Percentiles rank a stretch among this genome's conserved stretches.
These are phyloP conservation scores for Metarhizium sp. DNA, from an alignment of 2,329 filamentous ascomycete species.

Conservation along the genomic window DNA sequence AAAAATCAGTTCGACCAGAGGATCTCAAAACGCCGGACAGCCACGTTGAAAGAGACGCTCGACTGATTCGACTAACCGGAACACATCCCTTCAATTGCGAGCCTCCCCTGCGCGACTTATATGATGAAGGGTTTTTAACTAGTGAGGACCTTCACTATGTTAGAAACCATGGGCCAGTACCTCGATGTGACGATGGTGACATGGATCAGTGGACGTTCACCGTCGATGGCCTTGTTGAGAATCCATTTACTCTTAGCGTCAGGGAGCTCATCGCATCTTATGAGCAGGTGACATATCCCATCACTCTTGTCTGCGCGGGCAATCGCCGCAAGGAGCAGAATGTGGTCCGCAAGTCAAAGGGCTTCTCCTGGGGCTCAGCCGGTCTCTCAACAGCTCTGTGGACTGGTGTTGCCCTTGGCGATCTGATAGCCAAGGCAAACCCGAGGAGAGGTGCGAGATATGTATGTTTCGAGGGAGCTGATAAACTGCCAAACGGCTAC, in stretches of 20 bases:
- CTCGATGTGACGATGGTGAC: constrained; percentile 61
- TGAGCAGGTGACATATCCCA: constrained; percentile 73
- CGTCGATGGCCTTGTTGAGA: constrained; percentile 75
- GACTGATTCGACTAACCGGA: constrained; percentile 79
- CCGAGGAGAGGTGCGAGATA: constrained; percentile 65
- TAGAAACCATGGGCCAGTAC: constrained; percentile 79
- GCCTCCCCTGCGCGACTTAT: constrained; percentile 69
- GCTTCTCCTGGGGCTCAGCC: constrained; percentile 88
- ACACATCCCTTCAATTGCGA: constrained; percentile 89
- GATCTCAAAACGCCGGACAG: constrained; percentile 77
- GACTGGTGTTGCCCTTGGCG: constrained; percentile 69
- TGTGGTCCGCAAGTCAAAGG: constrained; percentile 79
- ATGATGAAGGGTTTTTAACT: constrained; percentile 74
- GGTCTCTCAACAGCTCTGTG: constrained; percentile 81
- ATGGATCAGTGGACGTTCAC: constrained; percentile 74
- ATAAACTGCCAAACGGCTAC: constrained; percentile 77
- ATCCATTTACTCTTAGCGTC: constrained; percentile 63
- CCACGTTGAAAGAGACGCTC: constrained; percentile 70
- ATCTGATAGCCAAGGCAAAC: constrained; percentile 59
- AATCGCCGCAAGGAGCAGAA: constrained; percentile 93
- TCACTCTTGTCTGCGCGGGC: constrained; percentile 86
- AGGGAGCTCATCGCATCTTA: constrained; percentile 64
- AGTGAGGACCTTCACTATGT: constrained; percentile 86
- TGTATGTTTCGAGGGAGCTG: constrained; percentile 85
- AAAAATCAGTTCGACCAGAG: constrained; percentile 56